These are phyloP conservation scores for Leishmania guyanensis DNA, from an alignment of 208 protist genomes.

Conservation along the genomic window DNA sequence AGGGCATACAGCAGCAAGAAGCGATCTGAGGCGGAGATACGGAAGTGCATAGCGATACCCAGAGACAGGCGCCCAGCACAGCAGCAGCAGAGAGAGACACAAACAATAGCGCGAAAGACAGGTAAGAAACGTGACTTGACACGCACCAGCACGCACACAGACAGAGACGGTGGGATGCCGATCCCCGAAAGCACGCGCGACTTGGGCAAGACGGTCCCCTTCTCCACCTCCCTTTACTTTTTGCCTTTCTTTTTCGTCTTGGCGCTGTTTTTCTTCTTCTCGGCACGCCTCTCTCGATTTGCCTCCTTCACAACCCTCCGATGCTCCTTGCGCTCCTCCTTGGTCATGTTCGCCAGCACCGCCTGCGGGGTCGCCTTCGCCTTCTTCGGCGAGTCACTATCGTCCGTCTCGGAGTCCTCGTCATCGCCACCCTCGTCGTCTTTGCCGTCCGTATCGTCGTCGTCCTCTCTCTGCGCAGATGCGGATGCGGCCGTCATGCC, in stretches of 20 bases:
- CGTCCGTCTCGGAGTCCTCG: slow-evolving; percentile 16
- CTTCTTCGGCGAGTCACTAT: slow-evolving; percentile 13
- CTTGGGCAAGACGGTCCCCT: not conserved
- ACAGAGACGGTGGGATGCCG: not conserved
- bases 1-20: not conserved
- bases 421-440: slow-evolving; percentile 17
- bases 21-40: not conserved
- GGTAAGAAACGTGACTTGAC: slow-evolving; percentile 4
- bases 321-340: slow-evolving; percentile 83
- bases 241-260: slow-evolving; percentile 48
- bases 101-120: slow-evolving; percentile 2
- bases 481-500: slow-evolving; percentile 52
- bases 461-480: slow-evolving; percentile 4
- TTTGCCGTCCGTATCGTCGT: not conserved
- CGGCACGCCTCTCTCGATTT: slow-evolving; percentile 64
- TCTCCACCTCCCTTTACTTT: slow-evolving; percentile 1
- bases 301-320: slow-evolving; percentile 81
- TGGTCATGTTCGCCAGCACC: slow-evolving; percentile 79
- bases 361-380: slow-evolving; percentile 16
- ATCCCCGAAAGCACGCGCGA: not conserved
- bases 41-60: not conserved
- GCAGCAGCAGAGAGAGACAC: not conserved
- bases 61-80: not conserved
- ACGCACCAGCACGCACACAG: not conserved
- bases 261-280: slow-evolving; percentile 74